These are phyloP conservation scores for Xylaria nigripes DNA, from an alignment of 495 filamentous ascomycete genomes.

Conservation along the genomic window DNA sequence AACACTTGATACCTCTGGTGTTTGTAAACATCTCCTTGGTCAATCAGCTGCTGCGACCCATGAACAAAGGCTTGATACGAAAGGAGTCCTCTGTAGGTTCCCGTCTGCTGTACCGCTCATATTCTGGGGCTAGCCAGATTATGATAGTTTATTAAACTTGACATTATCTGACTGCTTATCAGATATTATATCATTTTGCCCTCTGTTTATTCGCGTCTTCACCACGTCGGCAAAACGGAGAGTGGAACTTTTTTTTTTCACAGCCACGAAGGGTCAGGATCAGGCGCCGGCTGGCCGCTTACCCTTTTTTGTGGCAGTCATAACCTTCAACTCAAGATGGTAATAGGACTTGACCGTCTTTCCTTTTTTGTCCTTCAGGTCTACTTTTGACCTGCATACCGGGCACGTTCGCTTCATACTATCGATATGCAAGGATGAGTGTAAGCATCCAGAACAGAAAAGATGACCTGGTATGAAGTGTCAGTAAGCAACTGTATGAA, in stretches of 20 bases:
- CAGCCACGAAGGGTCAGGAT: neutral
- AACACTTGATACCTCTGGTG: neutral
- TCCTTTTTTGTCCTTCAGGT: conserved; percentile 40
- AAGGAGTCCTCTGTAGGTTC: neutral
- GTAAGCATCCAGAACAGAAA: conserved; percentile 77
- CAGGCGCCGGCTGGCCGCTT: conserved; percentile 27
- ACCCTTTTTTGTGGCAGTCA: conserved; percentile 41
- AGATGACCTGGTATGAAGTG: conserved; percentile 55
- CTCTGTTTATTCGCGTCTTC: conserved; percentile 14
- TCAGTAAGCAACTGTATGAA: neutral
- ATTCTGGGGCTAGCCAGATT: neutral
- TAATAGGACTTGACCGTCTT: conserved; percentile 39
- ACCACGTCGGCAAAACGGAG: conserved; percentile 12
- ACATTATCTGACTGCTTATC: neutral
- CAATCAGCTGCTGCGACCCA: neutral
- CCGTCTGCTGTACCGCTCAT: neutral
- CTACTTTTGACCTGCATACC: conserved; percentile 49
- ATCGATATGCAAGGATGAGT: conserved; percentile 59
- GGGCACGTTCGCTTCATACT: conserved; percentile 42
- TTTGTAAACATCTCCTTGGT: neutral
- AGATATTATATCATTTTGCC: neutral
- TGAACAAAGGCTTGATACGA: neutral
- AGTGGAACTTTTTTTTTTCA: neutral
- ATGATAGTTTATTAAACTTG: neutral
- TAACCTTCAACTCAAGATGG: conserved; percentile 54